phyloP scores from a whole-genome alignment of 2,329 filamentous ascomycete species.

The Coniochaeta prunicola region DNA sequence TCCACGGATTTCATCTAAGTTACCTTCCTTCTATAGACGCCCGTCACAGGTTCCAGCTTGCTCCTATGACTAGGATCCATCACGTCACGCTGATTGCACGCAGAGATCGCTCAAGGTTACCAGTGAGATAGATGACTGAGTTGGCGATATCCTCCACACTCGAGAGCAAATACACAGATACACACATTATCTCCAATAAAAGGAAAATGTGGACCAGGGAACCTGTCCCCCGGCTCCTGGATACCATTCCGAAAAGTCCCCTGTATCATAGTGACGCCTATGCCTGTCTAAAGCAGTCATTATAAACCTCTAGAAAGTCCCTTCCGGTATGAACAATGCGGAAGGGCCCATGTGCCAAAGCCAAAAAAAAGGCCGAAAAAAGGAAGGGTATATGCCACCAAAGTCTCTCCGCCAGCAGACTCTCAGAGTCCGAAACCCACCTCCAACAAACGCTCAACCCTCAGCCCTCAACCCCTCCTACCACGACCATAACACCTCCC shows the following conservation, averaged over 20 bases:
- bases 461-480: constrained; percentile 8
- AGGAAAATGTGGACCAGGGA: neutral
- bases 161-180: neutral
- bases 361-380: neutral
- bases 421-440: no score
- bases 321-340: neutral
- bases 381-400: neutral
- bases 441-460: constrained; percentile 1
- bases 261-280: neutral
- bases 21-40: no score
- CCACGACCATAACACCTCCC: neutral
- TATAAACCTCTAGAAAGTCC: neutral
- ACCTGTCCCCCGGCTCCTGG: neutral
- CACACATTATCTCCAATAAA: no score
- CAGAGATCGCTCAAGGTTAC: no score
- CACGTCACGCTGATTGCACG: no score
- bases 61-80: no score
- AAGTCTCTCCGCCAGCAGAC: no score
- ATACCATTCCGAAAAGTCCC: neutral
- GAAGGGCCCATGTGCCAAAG: neutral
- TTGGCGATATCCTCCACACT: neutral
- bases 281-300: neutral
- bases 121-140: neutral
- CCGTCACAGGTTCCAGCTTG: no score
- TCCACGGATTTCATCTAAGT: no score